Base-by-base conservation (phyloP, 140 eudicot species). In the Ambrosia hybrid region DNA sequence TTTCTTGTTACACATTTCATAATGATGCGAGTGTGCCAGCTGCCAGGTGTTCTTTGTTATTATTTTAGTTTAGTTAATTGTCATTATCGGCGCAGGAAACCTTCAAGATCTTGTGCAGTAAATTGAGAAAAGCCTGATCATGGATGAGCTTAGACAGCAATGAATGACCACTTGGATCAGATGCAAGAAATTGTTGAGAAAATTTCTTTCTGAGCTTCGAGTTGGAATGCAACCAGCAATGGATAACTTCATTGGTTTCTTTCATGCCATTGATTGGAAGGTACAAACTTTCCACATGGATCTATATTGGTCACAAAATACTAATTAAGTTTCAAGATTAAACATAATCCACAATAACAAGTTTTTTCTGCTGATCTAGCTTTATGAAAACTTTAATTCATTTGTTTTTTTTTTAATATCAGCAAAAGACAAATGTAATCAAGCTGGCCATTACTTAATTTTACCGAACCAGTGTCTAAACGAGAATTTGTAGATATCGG, bases 261-360 rank as follows among this genome's bases (percentile, higher is more conserved):
- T 93, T 78, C 98, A 90, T 72, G 96, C 98, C 73, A 93, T 93
- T 84, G 96, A 93, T 62, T 93, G 98, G 98, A 90, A 87, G 97
- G 98, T 93, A 73, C 49, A n/a, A 49, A 13, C 41, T 71, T 60
- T 68, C 36, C 37, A 45, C 60, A 39, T 70, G 34, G 48, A 52
- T 63, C 55, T 37, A 63, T 72, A n/a, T 46, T 30, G 33, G 57
- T 71, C 51, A 57, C 75, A 3, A 5, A 6, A 16, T 21, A 48
- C 59, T 7, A 71, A 34, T 52, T 49, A 37, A 51, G 71, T 37
- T 61, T 58, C 16, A 41, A 30, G n/a, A 52, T 60, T 48, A 14
- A 5, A 53, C n/a, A 76, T 30, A 15, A 67, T 41, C 16, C 57
- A 60, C 57, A 59, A 59, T 9, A 4, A n/a, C n/a, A 37, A 0